phyloP scores from a whole-genome alignment of 1,139 yeast species.

The Pneumocystis sp. region DNA sequence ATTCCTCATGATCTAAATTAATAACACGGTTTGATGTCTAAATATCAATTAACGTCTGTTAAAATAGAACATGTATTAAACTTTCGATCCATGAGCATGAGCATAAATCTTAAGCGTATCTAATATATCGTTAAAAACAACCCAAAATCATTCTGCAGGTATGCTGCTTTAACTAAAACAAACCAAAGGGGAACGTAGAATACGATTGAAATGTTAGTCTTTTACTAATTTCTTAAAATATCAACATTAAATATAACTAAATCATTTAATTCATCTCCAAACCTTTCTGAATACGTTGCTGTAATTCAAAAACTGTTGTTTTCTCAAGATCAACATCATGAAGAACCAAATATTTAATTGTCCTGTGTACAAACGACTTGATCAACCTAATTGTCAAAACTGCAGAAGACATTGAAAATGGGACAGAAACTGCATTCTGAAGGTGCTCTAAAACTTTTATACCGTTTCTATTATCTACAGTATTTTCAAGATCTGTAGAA shows the following conservation, averaged over 20 bases:
- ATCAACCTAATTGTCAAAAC: conserved; percentile 71
- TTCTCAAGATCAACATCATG: conserved; percentile 55
- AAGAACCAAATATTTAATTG: conserved; percentile 66
- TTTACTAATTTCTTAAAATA: conserved; percentile 36
- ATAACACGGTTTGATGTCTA: conserved; percentile 75
- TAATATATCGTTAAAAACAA: background rate
- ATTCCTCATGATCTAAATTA: conserved; percentile 64
- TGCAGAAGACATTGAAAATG: conserved; percentile 37
- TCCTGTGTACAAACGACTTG: conserved; percentile 84
- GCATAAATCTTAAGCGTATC: conserved; percentile 58
- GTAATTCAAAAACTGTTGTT: conserved; percentile 51
- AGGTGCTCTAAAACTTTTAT: background rate
- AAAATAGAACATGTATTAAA: background rate
- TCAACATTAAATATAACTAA: conserved; percentile 16
- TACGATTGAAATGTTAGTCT: conserved; percentile 68
- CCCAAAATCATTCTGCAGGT: background rate
- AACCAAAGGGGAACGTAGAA: conserved; percentile 40
- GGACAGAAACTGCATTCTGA: conserved; percentile 15
- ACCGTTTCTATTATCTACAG: too few species aligned
- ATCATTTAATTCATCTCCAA: background rate
- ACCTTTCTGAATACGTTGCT: conserved; percentile 26
- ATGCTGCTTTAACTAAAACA: conserved; percentile 2
- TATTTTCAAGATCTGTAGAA: background rate
- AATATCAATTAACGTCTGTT: background rate
- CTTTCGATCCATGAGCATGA: conserved; percentile 79